These are phyloP conservation scores for Debaryomyces maramus DNA, from an alignment of 805 yeast species.

Conservation along the genomic window DNA sequence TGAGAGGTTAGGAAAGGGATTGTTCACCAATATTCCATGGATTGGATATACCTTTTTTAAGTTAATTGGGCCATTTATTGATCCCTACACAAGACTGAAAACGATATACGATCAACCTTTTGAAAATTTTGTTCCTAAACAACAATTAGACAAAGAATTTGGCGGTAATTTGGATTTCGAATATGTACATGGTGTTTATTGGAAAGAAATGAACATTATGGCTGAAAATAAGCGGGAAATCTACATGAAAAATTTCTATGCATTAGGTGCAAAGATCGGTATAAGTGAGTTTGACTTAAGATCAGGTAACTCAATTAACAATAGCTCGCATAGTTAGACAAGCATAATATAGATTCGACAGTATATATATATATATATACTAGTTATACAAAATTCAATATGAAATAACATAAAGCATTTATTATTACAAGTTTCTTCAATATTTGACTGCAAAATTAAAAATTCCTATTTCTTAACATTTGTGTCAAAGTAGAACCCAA, in stretches of 20 bases:
- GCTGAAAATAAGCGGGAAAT: conserved; percentile 37
- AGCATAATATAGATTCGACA: no score
- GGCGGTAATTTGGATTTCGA: conserved; percentile 51
- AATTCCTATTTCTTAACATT: no score
- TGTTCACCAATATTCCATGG: conserved; percentile 58
- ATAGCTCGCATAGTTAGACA: no score
- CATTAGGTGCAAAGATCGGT: conserved; percentile 51
- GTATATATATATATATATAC: no score
- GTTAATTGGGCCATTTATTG: conserved; percentile 57
- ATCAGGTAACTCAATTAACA: no score
- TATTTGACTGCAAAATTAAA: no score
- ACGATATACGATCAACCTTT: conserved; percentile 59
- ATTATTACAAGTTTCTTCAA: no score
- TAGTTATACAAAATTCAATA: no score
- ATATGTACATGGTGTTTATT: conserved; percentile 52
- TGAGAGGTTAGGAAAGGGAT: conserved; percentile 54
- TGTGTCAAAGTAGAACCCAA: no score
- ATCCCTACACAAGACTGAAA: conserved; percentile 58
- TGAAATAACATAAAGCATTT: no score
- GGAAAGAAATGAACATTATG: conserved; percentile 50
- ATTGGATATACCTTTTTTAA: conserved; percentile 57
- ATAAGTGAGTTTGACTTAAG: conserved; percentile 56
- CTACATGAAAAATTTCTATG: conserved; percentile 37
- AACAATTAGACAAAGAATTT: conserved; percentile 52
- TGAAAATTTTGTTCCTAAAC: conserved; percentile 51